Conservation (phyloP, 169 alveolate species). For the Eimeria brunetti region DNA sequence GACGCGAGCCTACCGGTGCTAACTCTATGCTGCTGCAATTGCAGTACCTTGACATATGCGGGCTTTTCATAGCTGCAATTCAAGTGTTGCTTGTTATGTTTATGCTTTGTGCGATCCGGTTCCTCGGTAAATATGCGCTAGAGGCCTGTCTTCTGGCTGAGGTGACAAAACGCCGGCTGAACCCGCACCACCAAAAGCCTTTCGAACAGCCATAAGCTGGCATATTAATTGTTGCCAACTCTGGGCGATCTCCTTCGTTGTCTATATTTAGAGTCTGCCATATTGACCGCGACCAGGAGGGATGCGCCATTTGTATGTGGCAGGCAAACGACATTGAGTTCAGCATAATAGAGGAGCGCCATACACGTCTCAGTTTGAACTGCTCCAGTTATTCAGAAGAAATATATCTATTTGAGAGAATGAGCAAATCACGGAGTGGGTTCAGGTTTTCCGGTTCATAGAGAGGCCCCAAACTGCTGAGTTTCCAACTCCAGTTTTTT, state of each 20-base stretch:
- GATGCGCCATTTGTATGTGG: background rate
- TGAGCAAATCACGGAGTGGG: conserved; percentile 36
- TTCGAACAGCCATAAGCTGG: background rate
- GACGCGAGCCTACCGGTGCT: background rate
- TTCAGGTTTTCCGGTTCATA: conserved; percentile 26
- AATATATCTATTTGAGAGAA: conserved; percentile 29
- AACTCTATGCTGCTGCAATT: background rate
- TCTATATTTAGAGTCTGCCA: background rate
- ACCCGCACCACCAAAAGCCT: background rate
- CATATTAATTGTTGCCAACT: background rate
- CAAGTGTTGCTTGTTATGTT: background rate
- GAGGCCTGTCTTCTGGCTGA: background rate
- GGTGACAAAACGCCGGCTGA: background rate
- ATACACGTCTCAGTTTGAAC: background rate
- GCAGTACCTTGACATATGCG: background rate
- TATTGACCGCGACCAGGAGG: background rate
- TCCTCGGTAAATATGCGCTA: background rate
- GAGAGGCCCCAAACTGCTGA: conserved; percentile 51
- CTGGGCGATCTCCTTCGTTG: background rate
- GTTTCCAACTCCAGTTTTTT: conserved; percentile 79
- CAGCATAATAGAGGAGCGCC: background rate
- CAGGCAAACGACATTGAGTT: background rate
- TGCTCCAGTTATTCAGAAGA: background rate
- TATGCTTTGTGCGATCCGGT: background rate
- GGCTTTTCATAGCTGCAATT: background rate